Base-by-base conservation (phyloP, 129 eudicot species). In the Saposhnikovia divaricata region DNA sequence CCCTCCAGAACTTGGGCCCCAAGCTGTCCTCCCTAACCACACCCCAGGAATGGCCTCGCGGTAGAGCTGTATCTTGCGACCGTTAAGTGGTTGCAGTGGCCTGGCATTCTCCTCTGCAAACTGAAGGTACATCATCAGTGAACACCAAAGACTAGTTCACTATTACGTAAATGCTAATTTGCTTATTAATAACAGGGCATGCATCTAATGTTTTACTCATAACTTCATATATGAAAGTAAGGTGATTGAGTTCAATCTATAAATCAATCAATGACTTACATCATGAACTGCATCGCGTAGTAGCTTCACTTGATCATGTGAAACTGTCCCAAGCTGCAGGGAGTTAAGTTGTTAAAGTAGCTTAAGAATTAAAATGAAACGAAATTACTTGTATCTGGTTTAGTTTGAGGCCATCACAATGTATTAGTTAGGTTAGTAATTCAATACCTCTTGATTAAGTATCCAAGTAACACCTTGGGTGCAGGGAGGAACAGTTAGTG, bases 401-500 rank as follows among this genome's bases (percentile, higher is more conserved):
- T 6, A 7, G 12, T 21, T 23, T 57, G 65, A 57, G 65, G 28
- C 28, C 27, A n/a, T 59, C 47, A 44, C 47, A 44, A 23, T 23
- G 47, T 44, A 44, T 44, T 23, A 59, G 37, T 59, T 9, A 25
- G 31, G 69, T n/a, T n/a, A 61, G 34, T 10, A n/a, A 72, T 40
- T 19, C 27, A 72, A 19, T 44, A 88, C 91, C 87, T 80, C 70
- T 71, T 74, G 75, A 66, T 81, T 66, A 15, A 88, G 27, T 79
- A 84, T 83, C 91, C 91, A 88, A 77, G 80, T 77, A 23, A 88
- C 91, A 16, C 85, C 89, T 86, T 88, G 85, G 0, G 91, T 81
- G 81, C 91, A 88, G n/a, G 91, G 91, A 68, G 91, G 89, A 79
- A 55, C 46, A 0, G 92, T 89, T 38, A 89, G 86, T 37, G 93